These are phyloP conservation scores for Yamagishiella unicocca DNA, from an alignment of 139 green algal species.

Conservation along the genomic window DNA sequence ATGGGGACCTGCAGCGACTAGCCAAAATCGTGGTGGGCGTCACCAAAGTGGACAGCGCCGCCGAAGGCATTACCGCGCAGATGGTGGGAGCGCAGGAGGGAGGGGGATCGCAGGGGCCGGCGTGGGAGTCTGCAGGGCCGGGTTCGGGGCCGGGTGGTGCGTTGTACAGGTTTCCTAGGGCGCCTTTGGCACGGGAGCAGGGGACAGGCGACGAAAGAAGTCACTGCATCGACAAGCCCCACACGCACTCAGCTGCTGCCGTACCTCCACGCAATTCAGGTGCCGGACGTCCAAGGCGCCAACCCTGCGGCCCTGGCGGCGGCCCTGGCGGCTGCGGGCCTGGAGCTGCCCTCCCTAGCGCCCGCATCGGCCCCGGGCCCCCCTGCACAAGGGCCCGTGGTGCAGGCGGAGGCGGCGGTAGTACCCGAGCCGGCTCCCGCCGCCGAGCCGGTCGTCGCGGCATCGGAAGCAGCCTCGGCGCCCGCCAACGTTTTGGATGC, in stretches of 20 bases:
- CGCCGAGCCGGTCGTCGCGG: background rate
- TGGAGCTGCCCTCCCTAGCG: background rate
- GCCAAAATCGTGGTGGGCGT: background rate
- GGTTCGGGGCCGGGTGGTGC: too few relatives aligned
- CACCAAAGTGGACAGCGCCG: background rate
- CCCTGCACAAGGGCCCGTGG: background rate
- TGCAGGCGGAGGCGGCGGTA: background rate
- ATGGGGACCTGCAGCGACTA: background rate
- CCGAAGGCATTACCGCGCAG: background rate
- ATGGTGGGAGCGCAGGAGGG: constrained; percentile 3
- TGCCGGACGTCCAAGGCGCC: background rate
- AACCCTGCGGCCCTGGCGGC: background rate
- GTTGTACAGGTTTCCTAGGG: too few relatives aligned
- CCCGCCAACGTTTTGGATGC: background rate
- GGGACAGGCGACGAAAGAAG: too few relatives aligned
- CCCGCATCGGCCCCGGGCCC: background rate
- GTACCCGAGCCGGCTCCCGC: background rate
- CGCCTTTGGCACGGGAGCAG: too few relatives aligned
- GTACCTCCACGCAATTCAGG: too few relatives aligned
- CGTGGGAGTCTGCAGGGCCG: too few relatives aligned
- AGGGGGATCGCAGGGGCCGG: too few relatives aligned
- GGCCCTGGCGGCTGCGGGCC: background rate
- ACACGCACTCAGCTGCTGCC: too few relatives aligned
- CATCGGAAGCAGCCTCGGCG: too few relatives aligned
- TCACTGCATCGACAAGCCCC: too few relatives aligned